Percentiles rank a stretch among this genome's conserved stretches.
Evolutionary conservation across 2,329 filamentous ascomycete species (phyloP).

Genomic region (Alternaria metachromatica): DNA sequence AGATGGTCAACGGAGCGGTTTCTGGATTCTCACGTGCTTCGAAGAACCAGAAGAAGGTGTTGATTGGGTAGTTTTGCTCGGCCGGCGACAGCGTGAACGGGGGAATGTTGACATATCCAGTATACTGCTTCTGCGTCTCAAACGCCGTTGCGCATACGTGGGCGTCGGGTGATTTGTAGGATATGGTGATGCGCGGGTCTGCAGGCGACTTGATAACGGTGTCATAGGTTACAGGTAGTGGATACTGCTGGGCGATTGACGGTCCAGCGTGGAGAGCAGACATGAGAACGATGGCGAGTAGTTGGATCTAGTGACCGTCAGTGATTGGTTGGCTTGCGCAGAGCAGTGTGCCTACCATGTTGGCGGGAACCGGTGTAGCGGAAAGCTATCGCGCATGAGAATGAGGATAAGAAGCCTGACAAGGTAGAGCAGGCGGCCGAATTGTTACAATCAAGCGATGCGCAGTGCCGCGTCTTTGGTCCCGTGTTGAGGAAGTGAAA

Average conservation of each 20-base stretch:
- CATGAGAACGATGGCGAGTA: conserved; percentile 19
- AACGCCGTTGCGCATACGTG: conserved; percentile 72
- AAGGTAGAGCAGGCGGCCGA: background rate
- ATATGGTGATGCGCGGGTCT: conserved; percentile 68
- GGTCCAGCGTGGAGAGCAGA: conserved; percentile 16
- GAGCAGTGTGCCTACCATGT: conserved; percentile 7
- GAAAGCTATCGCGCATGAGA: conserved; percentile 19
- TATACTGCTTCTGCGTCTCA: conserved; percentile 68
- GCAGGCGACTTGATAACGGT: conserved; percentile 68
- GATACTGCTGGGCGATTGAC: conserved; percentile 51
- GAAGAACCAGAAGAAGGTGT: conserved; percentile 72
- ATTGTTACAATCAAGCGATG: background rate
- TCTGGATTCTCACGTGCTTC: conserved; percentile 62
- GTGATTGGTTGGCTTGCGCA: background rate
- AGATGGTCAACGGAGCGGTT: conserved; percentile 63
- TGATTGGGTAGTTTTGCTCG: conserved; percentile 62
- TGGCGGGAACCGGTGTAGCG: conserved; percentile 1
- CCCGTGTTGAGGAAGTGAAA: background rate
- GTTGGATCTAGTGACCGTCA: conserved; percentile 1
- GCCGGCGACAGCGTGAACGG: conserved; percentile 55
- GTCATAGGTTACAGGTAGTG: conserved; percentile 48
- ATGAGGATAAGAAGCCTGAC: conserved; percentile 16
- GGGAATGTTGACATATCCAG: conserved; percentile 70
- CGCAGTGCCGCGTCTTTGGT: background rate
- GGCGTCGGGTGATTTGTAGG: conserved; percentile 67